Evolutionary conservation across 2,329 filamentous ascomycete genomes (phyloP).

Genomic region (Paracoccidioides brasiliensis): DNA sequence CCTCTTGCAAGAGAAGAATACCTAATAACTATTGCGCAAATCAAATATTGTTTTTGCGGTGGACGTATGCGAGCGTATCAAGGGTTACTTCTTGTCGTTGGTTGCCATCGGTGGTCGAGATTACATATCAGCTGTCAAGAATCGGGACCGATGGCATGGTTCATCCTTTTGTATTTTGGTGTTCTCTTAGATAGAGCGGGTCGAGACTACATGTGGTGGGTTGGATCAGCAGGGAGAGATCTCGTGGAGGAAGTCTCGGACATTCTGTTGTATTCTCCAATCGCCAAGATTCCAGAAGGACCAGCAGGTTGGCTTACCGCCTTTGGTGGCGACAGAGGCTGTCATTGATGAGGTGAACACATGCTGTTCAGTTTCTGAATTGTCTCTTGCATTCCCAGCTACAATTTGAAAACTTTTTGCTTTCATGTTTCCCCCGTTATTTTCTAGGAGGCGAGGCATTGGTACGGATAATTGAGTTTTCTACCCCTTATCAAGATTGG

Average conservation of each 20-base stretch:
- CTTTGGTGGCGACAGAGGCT: neutral
- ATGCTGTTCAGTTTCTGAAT: neutral
- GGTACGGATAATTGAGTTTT: neutral
- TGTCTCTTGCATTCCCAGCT: neutral
- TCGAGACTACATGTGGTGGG: constrained; percentile 7
- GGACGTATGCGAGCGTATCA: constrained; percentile 21
- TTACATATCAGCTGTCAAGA: constrained; percentile 20
- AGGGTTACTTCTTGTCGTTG: constrained; percentile 22
- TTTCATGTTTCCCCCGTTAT: neutral
- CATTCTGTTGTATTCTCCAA: constrained; percentile 13
- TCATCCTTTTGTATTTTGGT: constrained; percentile 10
- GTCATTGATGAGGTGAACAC: neutral
- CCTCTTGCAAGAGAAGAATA: constrained; percentile 8
- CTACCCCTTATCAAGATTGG: no score
- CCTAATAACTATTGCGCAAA: constrained; percentile 13
- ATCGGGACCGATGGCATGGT: constrained; percentile 6
- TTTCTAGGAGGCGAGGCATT: no score
- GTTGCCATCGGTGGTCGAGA: constrained; percentile 18
- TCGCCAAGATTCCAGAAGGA: constrained; percentile 12
- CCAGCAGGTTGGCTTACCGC: constrained; percentile 14
- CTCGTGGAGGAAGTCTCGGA: constrained; percentile 14
- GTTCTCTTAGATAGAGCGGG: constrained; percentile 5
- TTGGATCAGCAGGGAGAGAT: constrained; percentile 3
- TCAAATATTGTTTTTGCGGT: constrained; percentile 27
- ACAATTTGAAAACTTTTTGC: neutral